Percentiles rank a stretch among this genome's conserved stretches.
phyloP scores from a whole-genome alignment of 345 rosid species.

The Hevea brasiliensis region DNA sequence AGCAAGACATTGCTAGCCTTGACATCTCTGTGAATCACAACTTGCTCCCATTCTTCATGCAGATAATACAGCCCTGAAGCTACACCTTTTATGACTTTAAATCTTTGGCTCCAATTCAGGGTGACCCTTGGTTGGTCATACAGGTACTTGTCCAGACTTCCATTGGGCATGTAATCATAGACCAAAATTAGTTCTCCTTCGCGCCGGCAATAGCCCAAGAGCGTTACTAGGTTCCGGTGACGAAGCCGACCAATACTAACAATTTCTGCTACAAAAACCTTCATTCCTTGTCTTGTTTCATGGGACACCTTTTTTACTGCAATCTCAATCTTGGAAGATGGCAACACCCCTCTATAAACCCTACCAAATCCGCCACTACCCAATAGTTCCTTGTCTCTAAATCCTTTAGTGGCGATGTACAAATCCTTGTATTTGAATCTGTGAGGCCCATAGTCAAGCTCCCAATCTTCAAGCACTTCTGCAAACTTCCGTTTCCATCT shows the following conservation, averaged over 20 bases:
- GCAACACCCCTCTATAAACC: conserved; percentile 60
- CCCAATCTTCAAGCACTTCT: conserved; percentile 77
- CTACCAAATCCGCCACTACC: conserved; percentile 69
- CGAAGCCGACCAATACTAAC: conserved; percentile 55
- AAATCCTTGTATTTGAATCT: conserved; percentile 64
- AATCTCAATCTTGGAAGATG: conserved; percentile 41
- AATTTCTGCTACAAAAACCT: conserved; percentile 60
- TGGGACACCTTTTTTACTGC: conserved; percentile 70
- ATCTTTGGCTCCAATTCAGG: conserved; percentile 56
- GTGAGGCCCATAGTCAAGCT: conserved; percentile 57
- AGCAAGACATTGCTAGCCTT: conserved; percentile 63
- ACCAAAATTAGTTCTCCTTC: conserved; percentile 60
- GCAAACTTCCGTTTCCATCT: conserved; percentile 56
- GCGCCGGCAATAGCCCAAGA: conserved; percentile 61
- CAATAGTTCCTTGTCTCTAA: conserved; percentile 51
- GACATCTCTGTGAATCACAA: conserved; percentile 62
- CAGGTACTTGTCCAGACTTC: conserved; percentile 56
- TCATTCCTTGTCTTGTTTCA: conserved; percentile 61
- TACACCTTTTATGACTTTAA: conserved; percentile 49
- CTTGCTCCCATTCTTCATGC: conserved; percentile 70
- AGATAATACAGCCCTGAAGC: conserved; percentile 56
- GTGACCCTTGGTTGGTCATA: conserved; percentile 41
- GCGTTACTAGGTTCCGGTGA: conserved; percentile 54
- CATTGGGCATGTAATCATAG: conserved; percentile 65
- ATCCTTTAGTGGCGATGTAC: conserved; percentile 62